These are phyloP conservation scores for Neotropicomus parvogracilis DNA, from an alignment of 1,284 basidiomycete genomes.

Conservation along the genomic window DNA sequence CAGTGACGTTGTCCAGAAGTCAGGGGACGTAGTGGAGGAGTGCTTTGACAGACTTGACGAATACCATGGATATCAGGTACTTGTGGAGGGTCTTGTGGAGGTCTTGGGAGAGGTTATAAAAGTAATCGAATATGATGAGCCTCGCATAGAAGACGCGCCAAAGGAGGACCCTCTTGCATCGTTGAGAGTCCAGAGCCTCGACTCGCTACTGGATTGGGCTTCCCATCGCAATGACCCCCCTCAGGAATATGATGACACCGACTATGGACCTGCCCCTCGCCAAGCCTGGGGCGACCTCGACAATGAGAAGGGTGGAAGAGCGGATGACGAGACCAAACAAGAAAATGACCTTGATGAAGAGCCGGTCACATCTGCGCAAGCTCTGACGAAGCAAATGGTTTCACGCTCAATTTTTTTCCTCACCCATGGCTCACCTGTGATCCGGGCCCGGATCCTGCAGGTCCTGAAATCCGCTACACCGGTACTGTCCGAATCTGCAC, in stretches of 20 bases:
- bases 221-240: slow-evolving; percentile 41
- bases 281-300: slow-evolving; percentile 45
- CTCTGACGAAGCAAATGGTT: slow-evolving; percentile 79
- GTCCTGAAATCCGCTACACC: slow-evolving; percentile 72
- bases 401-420: slow-evolving; percentile 85
- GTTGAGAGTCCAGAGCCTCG: slow-evolving; percentile 34
- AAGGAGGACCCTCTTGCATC: slow-evolving; percentile 21
- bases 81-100: slow-evolving; percentile 85
- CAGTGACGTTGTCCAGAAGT: slow-evolving; percentile 76
- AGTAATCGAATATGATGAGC: slow-evolving; percentile 57
- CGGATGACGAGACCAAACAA: slow-evolving; percentile 20
- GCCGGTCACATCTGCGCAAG: slow-evolving; percentile 66
- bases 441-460: slow-evolving; percentile 76
- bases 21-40: slow-evolving; percentile 90
- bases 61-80: slow-evolving; percentile 83
- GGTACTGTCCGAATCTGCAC: slow-evolving; percentile 69
- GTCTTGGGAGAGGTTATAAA: slow-evolving; percentile 77
- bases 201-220: slow-evolving; percentile 64
- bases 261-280: slow-evolving; percentile 62
- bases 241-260: slow-evolving; percentile 39
- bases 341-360: slow-evolving; percentile 37
- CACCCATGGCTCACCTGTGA: slow-evolving; percentile 79
- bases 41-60: slow-evolving; percentile 93
- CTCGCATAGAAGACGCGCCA: slow-evolving; percentile 14
- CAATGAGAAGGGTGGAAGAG: slow-evolving; percentile 28